Conservation (phyloP, 768 basidiomycete genomes). For the Phallus indusiatus region DNA sequence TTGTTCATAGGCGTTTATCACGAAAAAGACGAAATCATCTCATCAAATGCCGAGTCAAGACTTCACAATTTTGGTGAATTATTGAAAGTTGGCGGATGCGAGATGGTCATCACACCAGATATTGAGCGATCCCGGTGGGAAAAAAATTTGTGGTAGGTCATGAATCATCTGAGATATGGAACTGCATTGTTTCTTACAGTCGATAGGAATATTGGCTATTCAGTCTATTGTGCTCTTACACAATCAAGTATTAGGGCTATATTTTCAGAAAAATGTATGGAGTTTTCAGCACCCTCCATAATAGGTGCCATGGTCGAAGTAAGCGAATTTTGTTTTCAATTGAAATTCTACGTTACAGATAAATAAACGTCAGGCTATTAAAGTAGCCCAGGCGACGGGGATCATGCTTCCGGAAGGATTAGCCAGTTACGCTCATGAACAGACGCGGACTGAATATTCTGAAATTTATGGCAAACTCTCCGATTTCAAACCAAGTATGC, state of each 20-base stretch:
- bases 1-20: constrained; percentile 22
- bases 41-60: background rate
- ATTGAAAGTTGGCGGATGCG: constrained; percentile 15
- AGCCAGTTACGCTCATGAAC: constrained; percentile 16
- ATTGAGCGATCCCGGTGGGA: constrained; percentile 22
- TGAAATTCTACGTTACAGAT: background rate
- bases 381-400: constrained; percentile 18
- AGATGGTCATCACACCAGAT: constrained; percentile 17
- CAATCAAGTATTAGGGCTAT: constrained; percentile 1
- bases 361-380: constrained; percentile 11
- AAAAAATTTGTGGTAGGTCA: constrained; percentile 21
- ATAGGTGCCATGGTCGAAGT: constrained; percentile 22
- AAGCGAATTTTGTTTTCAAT: background rate
- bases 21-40: background rate
- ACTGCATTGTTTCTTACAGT: background rate
- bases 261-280: constrained; percentile 14
- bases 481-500: constrained; percentile 27
- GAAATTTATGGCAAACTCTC: constrained; percentile 10
- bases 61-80: constrained; percentile 16
- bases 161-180: background rate
- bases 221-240: background rate
- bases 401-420: constrained; percentile 18
- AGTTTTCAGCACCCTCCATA: constrained; percentile 9
- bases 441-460: background rate
- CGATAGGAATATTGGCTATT: constrained; percentile 2